A percentile compares a stretch with the other conserved stretches of the same genome.
Evolutionary conservation across 225 moss, liverwort and hornwort genomes (phyloP).

Genomic region (Rhytidiadelphus loreus): DNA sequence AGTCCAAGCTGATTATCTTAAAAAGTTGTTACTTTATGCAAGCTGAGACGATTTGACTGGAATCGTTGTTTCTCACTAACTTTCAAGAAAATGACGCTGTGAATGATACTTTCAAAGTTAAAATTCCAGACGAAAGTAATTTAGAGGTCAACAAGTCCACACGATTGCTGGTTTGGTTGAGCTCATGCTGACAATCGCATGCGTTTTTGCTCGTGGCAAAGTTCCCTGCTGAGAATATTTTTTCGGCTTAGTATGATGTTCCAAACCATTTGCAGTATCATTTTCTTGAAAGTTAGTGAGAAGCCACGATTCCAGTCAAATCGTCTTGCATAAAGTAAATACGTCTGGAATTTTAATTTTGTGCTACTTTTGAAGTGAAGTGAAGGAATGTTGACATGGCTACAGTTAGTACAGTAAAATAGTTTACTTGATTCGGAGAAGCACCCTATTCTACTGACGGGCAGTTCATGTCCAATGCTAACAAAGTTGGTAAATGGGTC

Average conservation of each 20-base stretch:
- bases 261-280: too few species aligned
- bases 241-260: too few species aligned
- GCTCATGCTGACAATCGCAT: too few species aligned
- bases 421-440: neutral
- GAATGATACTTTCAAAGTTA: too few species aligned
- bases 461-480: neutral
- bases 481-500: neutral
- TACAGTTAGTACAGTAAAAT: neutral
- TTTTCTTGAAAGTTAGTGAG: too few species aligned
- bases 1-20: neutral
- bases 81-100: neutral
- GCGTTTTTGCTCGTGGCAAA: too few species aligned
- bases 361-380: neutral
- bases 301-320: too few species aligned
- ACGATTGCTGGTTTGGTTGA: too few species aligned
- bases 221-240: too few species aligned
- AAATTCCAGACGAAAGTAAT: too few species aligned
- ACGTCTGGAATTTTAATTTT: neutral
- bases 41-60: neutral
- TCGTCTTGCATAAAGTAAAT: too few species aligned
- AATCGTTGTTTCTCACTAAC: neutral
- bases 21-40: neutral
- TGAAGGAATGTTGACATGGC: neutral
- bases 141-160: too few species aligned
- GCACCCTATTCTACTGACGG: neutral